Evolutionary conservation across 257 asterid genomes (phyloP).

Genomic region (Marsdenia floribunda): DNA sequence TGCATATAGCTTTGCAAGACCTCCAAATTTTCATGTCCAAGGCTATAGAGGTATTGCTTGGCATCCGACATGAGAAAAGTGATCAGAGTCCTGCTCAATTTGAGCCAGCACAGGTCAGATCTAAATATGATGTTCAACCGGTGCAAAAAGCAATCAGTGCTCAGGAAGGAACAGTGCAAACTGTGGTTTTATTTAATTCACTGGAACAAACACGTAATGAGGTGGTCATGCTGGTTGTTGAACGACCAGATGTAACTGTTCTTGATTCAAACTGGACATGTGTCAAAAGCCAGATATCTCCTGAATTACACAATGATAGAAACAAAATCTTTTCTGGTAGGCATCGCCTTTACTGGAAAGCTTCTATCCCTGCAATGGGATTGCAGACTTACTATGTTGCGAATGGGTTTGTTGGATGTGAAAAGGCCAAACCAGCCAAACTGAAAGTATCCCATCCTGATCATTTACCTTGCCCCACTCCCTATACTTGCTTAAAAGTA

Average conservation of each 20-base stretch:
- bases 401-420: constrained; percentile 94
- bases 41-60: constrained; percentile 77
- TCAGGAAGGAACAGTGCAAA: constrained; percentile 79
- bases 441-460: constrained; percentile 41
- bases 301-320: constrained; percentile 56
- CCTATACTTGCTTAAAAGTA: constrained; percentile 61
- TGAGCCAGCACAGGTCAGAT: constrained; percentile 78
- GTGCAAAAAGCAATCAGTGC: constrained; percentile 63
- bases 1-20: constrained; percentile 88
- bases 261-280: constrained; percentile 98
- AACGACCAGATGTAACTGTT: constrained; percentile 85
- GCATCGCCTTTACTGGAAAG: constrained; percentile 91
- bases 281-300: constrained; percentile 93
- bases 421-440: constrained; percentile 87
- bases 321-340: constrained; percentile 57
- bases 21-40: constrained; percentile 85
- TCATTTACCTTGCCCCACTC: constrained; percentile 61
- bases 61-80: constrained; percentile 73
- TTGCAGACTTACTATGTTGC: constrained; percentile 93
- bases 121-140: constrained; percentile 76
- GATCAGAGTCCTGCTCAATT: constrained; percentile 82
- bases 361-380: constrained; percentile 86
- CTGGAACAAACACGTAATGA: constrained; percentile 81
- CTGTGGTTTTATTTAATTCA: constrained; percentile 77
- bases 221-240: constrained; percentile 82